Conservation (phyloP, 768 basidiomycete species). For the Lactifluus echinatus region DNA sequence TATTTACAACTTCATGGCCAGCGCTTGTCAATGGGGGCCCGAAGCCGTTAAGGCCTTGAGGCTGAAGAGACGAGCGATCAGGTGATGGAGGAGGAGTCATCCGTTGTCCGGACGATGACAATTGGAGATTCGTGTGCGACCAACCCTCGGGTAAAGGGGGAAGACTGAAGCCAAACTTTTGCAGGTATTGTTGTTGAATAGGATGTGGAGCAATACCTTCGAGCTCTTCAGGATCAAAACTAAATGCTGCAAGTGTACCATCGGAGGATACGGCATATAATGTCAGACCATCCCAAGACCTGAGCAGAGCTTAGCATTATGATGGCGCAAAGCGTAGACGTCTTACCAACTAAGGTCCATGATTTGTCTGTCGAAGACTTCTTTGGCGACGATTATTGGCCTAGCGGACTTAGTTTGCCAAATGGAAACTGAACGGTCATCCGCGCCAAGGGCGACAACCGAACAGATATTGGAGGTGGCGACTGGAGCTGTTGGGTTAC, state of each 20-base stretch:
- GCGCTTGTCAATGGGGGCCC: constrained; percentile 29
- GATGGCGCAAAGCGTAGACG: no score
- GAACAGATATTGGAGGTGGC: constrained; percentile 81
- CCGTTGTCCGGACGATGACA: constrained; percentile 18
- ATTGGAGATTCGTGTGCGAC: constrained; percentile 38
- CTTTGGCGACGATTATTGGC: constrained; percentile 87
- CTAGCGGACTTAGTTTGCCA: constrained; percentile 93
- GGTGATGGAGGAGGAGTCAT: constrained; percentile 47
- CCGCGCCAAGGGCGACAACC: constrained; percentile 88
- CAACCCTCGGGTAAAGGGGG: constrained; percentile 64
- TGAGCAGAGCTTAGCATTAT: constrained; percentile 27
- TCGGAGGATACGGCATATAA: constrained; percentile 95
- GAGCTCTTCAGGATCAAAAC: constrained; percentile 71
- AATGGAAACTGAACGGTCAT: constrained; percentile 87
- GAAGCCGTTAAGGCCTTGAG: constrained; percentile 36
- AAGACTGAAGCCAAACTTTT: constrained; percentile 67
- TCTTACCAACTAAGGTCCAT: constrained; percentile 92
- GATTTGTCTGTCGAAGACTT: constrained; percentile 90
- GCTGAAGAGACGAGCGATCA: constrained; percentile 25
- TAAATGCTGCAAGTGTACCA: constrained; percentile 85
- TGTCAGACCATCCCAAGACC: constrained; percentile 88
- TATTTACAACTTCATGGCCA: constrained; percentile 46
- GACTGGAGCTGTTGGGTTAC: constrained; percentile 57
- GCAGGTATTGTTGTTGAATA: constrained; percentile 71
- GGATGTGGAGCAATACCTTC: constrained; percentile 71